Conservation (phyloP, 331 rosid species). For the Quercus phellos region DNA sequence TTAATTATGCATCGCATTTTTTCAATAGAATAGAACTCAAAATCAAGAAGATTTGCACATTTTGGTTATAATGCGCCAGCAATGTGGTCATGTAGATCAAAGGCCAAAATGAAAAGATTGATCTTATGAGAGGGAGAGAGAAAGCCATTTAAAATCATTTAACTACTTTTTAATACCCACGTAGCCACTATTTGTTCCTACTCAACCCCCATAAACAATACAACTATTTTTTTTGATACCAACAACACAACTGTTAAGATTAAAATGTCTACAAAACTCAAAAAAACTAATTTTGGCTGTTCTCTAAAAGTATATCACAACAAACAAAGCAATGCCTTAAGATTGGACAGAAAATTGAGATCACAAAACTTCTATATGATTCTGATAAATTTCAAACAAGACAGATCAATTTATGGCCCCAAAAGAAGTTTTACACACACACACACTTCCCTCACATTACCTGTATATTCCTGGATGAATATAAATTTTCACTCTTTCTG, state of each 20-base stretch:
- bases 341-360: too few species aligned
- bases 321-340: background rate
- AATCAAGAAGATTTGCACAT: background rate
- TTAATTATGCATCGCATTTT: background rate
- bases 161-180: background rate
- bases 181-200: background rate
- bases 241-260: background rate
- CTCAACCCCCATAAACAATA: background rate
- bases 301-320: background rate
- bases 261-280: background rate
- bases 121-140: background rate
- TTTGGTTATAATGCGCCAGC: background rate
- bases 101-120: background rate
- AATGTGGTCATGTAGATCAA: background rate
- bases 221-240: background rate
- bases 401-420: background rate
- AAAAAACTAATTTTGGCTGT: background rate
- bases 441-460: slow-evolving; percentile 15
- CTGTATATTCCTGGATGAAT: slow-evolving; percentile 74
- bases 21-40: background rate
- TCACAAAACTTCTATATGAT: background rate
- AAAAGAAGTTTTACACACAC: background rate
- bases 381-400: background rate
- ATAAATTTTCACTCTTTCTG: slow-evolving; percentile 51
- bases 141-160: background rate